A percentile compares a stretch with the other conserved stretches of the same genome.
Evolutionary conservation across 148 eudicot genomes (phyloP).

Genomic region (Mesembryanthemum crystallinum): DNA sequence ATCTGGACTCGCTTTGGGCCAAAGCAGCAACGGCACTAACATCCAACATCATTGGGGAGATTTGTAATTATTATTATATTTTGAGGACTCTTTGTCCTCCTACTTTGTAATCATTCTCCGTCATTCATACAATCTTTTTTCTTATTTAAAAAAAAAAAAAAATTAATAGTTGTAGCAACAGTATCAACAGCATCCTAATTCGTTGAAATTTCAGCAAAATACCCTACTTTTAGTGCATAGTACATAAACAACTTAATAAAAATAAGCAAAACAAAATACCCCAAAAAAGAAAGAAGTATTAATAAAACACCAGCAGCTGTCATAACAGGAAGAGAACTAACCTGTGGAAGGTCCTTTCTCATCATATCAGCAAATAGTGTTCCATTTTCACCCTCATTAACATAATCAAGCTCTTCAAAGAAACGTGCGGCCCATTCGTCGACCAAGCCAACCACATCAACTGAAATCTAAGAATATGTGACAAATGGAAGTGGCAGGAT

Average conservation of each 20-base stretch:
- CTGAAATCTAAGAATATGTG: slow-evolving; percentile 50
- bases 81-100: too few relatives aligned
- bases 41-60: too few relatives aligned
- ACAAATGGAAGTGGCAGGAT: neutral
- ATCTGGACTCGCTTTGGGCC: too few relatives aligned
- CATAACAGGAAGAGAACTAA: slow-evolving; percentile 19
- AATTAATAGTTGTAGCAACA: too few relatives aligned
- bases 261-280: neutral
- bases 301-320: neutral
- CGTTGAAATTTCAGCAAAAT: too few relatives aligned
- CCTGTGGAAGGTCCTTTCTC: slow-evolving; percentile 98
- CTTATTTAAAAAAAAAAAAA: too few relatives aligned
- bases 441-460: slow-evolving; percentile 97
- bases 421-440: slow-evolving; percentile 99
- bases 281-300: neutral
- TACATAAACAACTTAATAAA: too few relatives aligned
- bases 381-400: slow-evolving; percentile 99
- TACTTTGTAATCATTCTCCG: too few relatives aligned
- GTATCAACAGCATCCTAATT: too few relatives aligned
- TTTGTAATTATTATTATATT: too few relatives aligned
- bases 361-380: slow-evolving; percentile 92
- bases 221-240: too few relatives aligned
- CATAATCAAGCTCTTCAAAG: slow-evolving; percentile 97
- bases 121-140: too few relatives aligned
- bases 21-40: neutral